phyloP scores from a whole-genome alignment of 495 filamentous ascomycete species.

The Filosporella fistucella region DNA sequence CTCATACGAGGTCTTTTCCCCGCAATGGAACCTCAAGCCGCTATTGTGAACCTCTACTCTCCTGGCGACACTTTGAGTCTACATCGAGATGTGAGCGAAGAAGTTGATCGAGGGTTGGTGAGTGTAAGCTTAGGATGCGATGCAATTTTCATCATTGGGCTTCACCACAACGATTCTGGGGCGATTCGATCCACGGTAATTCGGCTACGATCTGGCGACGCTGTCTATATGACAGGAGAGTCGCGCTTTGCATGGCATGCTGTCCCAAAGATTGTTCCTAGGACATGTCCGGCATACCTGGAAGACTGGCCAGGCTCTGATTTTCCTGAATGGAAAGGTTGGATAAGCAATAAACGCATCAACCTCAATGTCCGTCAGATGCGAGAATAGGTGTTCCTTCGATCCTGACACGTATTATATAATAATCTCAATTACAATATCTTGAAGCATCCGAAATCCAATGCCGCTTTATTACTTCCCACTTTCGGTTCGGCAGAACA shows the following conservation, averaged over 20 bases:
- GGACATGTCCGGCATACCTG: slow-evolving; percentile 72
- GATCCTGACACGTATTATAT: too few species aligned
- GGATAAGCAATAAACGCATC: slow-evolving; percentile 81
- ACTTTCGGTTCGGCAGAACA: too few species aligned
- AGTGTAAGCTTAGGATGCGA: slow-evolving; percentile 88
- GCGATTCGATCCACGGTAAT: slow-evolving; percentile 46
- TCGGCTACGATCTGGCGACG: slow-evolving; percentile 73
- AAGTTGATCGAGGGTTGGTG: slow-evolving; percentile 66
- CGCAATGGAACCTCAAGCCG: slow-evolving; percentile 71
- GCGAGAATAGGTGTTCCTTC: slow-evolving; percentile 38
- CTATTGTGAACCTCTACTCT: slow-evolving; percentile 87
- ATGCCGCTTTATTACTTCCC: too few species aligned
- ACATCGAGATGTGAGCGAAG: slow-evolving; percentile 88
- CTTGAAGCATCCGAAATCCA: too few species aligned
- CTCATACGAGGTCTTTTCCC: slow-evolving; percentile 66
- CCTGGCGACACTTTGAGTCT: slow-evolving; percentile 83
- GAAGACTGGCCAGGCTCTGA: slow-evolving; percentile 70
- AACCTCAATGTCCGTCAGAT: slow-evolving; percentile 94
- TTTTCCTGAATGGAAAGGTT: slow-evolving; percentile 58
- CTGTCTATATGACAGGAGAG: slow-evolving; percentile 73
- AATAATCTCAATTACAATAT: too few species aligned
- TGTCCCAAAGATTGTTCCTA: slow-evolving; percentile 74
- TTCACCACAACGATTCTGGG: slow-evolving; percentile 32
- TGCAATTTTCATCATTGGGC: slow-evolving; percentile 69
- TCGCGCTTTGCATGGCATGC: slow-evolving; percentile 91